Base-by-base conservation (phyloP, 768 basidiomycete genomes). In the Trametes cinnabarina region DNA sequence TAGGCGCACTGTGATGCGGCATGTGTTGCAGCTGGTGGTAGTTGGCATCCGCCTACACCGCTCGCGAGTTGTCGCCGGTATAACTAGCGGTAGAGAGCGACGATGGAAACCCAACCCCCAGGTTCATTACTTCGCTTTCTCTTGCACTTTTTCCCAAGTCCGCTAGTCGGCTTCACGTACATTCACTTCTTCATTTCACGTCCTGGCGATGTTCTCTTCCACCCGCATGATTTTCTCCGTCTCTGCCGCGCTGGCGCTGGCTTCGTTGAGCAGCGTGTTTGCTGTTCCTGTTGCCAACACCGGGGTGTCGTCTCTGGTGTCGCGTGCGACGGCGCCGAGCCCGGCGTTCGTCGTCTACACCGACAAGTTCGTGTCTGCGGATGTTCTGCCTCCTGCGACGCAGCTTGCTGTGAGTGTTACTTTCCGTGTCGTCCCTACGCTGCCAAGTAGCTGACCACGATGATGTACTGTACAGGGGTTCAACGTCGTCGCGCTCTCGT, bases 401-500 rank as follows among this genome's bases (percentile, higher is more conserved):
- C 35, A 50, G 23, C 35, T 61, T 20, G 44, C 59, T 34, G 59
- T 61, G 25, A 47, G 59, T 52, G 0, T 0, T 9, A 20, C 2
- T 5, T 6, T n/a, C 43, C 10, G 4, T 37, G 7, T 19, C 30
- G 9, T 3, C 14, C 28, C 4, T 39, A 22, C 4, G 12, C 9
- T n/a, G 17, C 26, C 14, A 6, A 1, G 14, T 28, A 19, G n/a
- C 42, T 34, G 30, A 44, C 35, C 5, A 14, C 4, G n/a, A 22
- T 17, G 3, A 15, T 28, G 11, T 19, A 10, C 26, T n/a, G n/a
- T n/a, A 28, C 52, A 55, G 49, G 58, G 58, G 23, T 60, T 55
- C 58, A 60, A 60, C 58, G 58, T 60, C 32, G 40, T 60, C 41
- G 70, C 72, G 28, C 61, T 82, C 2, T 72, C 77, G 3, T 82